These are phyloP conservation scores for Yamadazyma sp. DNA, from an alignment of 1,139 yeast genomes.

Conservation along the genomic window DNA sequence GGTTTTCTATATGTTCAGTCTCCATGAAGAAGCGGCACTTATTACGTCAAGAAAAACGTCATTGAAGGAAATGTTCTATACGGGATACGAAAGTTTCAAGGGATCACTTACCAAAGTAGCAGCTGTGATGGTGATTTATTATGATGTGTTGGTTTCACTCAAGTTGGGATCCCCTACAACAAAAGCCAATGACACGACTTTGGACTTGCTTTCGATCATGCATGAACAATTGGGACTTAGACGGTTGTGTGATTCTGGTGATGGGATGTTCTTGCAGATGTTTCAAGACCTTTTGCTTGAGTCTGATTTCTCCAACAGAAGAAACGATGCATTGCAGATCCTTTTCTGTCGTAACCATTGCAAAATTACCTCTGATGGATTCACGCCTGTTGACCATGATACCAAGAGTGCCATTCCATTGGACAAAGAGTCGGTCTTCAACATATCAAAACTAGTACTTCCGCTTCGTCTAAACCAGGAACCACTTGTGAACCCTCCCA, in stretches of 20 bases:
- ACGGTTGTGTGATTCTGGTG: conserved; percentile 64
- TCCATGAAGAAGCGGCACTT: conserved; percentile 51
- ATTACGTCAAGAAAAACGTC: conserved; percentile 37
- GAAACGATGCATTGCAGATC: conserved; percentile 67
- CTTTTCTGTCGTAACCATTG: conserved; percentile 78
- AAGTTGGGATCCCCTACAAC: not conserved
- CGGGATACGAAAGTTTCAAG: conserved; percentile 45
- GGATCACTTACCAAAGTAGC: conserved; percentile 49
- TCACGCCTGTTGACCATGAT: conserved; percentile 66
- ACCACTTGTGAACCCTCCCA: conserved; percentile 56
- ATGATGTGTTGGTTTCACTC: conserved; percentile 12
- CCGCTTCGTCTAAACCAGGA: conserved; percentile 61
- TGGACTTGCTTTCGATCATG: conserved; percentile 51
- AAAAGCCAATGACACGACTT: conserved; percentile 3
- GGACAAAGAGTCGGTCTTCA: conserved; percentile 48
- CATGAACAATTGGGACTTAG: conserved; percentile 76
- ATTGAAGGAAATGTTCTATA: conserved; percentile 25
- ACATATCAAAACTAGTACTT: conserved; percentile 60
- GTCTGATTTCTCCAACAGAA: conserved; percentile 35
- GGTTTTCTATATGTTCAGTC: conserved; percentile 41
- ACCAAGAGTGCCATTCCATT: conserved; percentile 45
- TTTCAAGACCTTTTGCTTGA: conserved; percentile 55
- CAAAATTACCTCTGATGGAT: conserved; percentile 55
- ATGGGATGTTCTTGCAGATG: conserved; percentile 62
- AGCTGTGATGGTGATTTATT: conserved; percentile 39